Evolutionary conservation across 129 eudicot species (phyloP).

Genomic region (Pittosporum tobira): DNA sequence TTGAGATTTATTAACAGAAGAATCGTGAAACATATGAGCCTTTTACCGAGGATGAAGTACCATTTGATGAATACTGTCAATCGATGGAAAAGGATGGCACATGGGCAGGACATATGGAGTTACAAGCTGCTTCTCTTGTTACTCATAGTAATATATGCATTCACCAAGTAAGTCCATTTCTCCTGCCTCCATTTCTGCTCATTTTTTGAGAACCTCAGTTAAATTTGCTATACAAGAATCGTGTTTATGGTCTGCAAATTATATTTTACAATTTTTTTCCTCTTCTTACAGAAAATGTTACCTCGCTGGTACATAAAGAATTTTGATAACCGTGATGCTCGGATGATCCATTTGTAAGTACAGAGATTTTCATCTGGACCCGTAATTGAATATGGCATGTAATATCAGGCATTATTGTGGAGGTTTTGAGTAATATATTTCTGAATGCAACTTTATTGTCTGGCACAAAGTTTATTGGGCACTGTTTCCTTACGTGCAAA

Average conservation of each 20-base stretch:
- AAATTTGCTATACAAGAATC: slow-evolving; percentile 3
- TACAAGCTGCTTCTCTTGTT: slow-evolving; percentile 96
- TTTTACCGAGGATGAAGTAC: slow-evolving; percentile 87
- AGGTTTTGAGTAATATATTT: neutral
- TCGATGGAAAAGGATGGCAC: slow-evolving; percentile 94
- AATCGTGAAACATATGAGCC: slow-evolving; percentile 92
- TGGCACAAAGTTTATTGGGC: neutral
- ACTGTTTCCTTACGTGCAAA: neutral
- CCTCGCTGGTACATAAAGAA: slow-evolving; percentile 92
- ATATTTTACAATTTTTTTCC: slow-evolving; percentile 1
- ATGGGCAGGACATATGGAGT: slow-evolving; percentile 97
- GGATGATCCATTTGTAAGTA: slow-evolving; percentile 89
- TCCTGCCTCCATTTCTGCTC: slow-evolving; percentile 8
- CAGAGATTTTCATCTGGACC: neutral
- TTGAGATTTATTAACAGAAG: slow-evolving; percentile 36
- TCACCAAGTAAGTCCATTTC: slow-evolving; percentile 49
- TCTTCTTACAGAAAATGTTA: slow-evolving; percentile 53
- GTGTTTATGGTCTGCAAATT: slow-evolving; percentile 4
- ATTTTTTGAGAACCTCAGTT: slow-evolving; percentile 1
- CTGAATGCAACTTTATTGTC: neutral
- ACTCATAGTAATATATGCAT: slow-evolving; percentile 85
- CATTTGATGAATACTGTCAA: slow-evolving; percentile 79
- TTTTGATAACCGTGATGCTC: slow-evolving; percentile 49
- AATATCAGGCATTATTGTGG: neutral
- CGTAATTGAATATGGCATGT: neutral